Conservation (phyloP, 2,329 filamentous ascomycete species). For the Diplodia scrobiculata region DNA sequence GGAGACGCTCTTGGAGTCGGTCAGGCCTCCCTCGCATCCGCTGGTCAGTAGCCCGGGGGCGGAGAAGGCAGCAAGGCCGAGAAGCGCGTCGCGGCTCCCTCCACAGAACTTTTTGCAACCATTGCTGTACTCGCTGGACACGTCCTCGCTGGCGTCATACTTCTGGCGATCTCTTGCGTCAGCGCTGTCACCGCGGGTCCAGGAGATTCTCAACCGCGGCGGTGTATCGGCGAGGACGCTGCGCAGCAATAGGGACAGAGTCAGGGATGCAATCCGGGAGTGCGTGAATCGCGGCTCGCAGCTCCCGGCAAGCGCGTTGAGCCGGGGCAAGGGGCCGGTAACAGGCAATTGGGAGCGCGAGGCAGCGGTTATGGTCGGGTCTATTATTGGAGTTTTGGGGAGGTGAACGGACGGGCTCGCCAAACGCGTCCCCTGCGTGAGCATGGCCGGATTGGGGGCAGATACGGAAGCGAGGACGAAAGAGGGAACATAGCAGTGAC, state of each 20-base stretch:
- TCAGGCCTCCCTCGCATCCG: slow-evolving; percentile 69
- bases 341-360: slow-evolving; percentile 78
- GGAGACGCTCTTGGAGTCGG: slow-evolving; percentile 71
- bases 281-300: slow-evolving; percentile 79
- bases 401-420: slow-evolving; percentile 31
- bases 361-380: slow-evolving; percentile 90
- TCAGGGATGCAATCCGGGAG: slow-evolving; percentile 76
- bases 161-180: slow-evolving; percentile 91
- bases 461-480: slow-evolving; percentile 4
- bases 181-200: slow-evolving; percentile 72
- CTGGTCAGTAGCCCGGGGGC: slow-evolving; percentile 50
- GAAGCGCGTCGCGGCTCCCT: slow-evolving; percentile 43
- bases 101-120: slow-evolving; percentile 66
- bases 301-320: slow-evolving; percentile 60
- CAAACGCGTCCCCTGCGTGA: slow-evolving; percentile 1
- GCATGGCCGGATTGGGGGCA: slow-evolving; percentile 2
- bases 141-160: slow-evolving; percentile 80
- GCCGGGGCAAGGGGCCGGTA: slow-evolving; percentile 50
- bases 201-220: slow-evolving; percentile 80
- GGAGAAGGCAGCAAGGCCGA: slow-evolving; percentile 37
- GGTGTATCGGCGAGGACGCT: slow-evolving; percentile 83
- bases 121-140: slow-evolving; percentile 78
- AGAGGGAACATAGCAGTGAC: slow-evolving; percentile 12
- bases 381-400: slow-evolving; percentile 64
- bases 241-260: slow-evolving; percentile 70